A percentile compares a stretch with the other conserved stretches of the same genome.
Evolutionary conservation across 2,329 filamentous ascomycete genomes (phyloP).

Genomic region (Ophiostoma novo-ulmi): DNA sequence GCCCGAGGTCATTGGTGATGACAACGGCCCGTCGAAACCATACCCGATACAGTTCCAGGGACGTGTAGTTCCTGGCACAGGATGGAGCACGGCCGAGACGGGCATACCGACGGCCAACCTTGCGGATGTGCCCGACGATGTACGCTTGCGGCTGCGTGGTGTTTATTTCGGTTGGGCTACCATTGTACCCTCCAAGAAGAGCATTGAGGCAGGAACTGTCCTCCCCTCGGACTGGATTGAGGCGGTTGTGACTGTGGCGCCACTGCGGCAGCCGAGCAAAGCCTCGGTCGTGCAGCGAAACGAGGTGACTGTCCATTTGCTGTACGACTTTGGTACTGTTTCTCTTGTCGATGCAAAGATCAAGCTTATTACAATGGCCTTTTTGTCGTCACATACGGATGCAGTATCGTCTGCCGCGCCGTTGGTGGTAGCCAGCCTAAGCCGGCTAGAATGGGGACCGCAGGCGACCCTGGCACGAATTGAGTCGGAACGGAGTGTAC

Average conservation of each 20-base stretch:
- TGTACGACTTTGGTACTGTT: conserved; percentile 43
- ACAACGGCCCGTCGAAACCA: conserved; percentile 48
- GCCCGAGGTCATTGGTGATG: conserved; percentile 41
- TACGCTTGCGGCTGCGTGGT: conserved; percentile 52
- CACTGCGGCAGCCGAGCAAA: conserved; percentile 39
- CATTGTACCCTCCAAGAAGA: conserved; percentile 31
- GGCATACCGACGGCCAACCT: conserved; percentile 54
- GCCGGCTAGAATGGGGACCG: conserved; percentile 43
- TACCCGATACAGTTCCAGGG: conserved; percentile 52
- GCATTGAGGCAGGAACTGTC: conserved; percentile 31
- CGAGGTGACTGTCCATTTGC: conserved; percentile 48
- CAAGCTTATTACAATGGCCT: conserved; percentile 56
- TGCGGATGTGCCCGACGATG: conserved; percentile 45
- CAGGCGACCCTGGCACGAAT: conserved; percentile 38
- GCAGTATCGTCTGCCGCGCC: conserved; percentile 30
- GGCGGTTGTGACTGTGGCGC: conserved; percentile 53
- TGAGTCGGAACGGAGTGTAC: conserved; percentile 39
- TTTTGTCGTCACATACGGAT: conserved; percentile 39
- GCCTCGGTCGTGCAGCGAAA: conserved; percentile 37
- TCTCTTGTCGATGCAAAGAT: conserved; percentile 43
- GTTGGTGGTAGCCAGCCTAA: conserved; percentile 44
- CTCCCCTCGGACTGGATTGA: conserved; percentile 51
- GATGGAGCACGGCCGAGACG: conserved; percentile 37
- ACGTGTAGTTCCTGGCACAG: conserved; percentile 43
- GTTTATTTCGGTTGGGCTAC: conserved; percentile 62